These are phyloP conservation scores for Malus asiatica DNA, from an alignment of 306 rosid species.

Conservation along the genomic window DNA sequence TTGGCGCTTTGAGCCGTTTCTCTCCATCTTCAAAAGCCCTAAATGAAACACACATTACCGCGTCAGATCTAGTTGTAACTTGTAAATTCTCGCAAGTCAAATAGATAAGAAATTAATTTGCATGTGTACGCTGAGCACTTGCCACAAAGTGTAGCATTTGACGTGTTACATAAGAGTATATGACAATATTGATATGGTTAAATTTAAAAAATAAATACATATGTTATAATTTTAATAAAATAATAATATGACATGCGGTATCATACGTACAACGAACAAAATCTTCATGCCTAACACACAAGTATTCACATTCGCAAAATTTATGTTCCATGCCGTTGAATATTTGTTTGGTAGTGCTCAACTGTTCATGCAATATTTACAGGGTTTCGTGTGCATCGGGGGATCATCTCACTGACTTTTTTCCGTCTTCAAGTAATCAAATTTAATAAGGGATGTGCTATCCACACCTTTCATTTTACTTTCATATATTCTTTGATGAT, in stretches of 20 bases:
- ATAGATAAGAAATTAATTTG: background rate
- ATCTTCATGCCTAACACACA: background rate
- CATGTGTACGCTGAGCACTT: background rate
- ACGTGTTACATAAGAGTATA: too few relatives aligned
- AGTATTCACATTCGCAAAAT: background rate
- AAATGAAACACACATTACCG: slow-evolving; percentile 16
- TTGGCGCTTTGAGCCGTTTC: background rate
- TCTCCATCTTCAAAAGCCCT: background rate
- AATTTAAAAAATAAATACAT: too few relatives aligned
- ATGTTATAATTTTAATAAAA: too few relatives aligned
- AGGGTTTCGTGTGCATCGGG: slow-evolving; percentile 14
- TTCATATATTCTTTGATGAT: too few relatives aligned
- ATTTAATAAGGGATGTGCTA: background rate
- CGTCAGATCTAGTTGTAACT: slow-evolving; percentile 14
- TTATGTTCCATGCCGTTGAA: background rate
- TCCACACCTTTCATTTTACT: too few relatives aligned
- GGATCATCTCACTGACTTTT: background rate
- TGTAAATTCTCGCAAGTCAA: background rate
- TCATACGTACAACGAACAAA: background rate
- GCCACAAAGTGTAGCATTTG: background rate
- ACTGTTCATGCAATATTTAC: slow-evolving; percentile 3
- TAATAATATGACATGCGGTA: background rate
- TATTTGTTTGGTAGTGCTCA: slow-evolving; percentile 12
- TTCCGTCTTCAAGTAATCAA: background rate
- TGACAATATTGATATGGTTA: too few relatives aligned